Evolutionary conservation across 106 monocot genomes (phyloP), one percentile per base, ranked within the genome.

Genomic region (Allium fistulosum): DNA sequence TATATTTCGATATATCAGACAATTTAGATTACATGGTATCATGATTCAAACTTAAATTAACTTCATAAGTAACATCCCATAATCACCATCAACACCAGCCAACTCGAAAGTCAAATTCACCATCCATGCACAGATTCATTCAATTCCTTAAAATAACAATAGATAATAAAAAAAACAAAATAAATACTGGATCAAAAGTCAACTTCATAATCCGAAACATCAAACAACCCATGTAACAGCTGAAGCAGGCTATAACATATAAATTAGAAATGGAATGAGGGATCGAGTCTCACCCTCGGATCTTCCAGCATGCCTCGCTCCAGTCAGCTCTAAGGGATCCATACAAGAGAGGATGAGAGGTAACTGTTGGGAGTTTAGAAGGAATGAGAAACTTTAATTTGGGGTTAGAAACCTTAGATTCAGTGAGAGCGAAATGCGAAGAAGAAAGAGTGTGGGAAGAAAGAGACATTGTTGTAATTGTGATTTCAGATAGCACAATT

Each of bases 231-330:
- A 6, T 17, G 10, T 27, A 51, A 17, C 51, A 18, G n/a, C 27
- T 49, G 49, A 50, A 17, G 3, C 18, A 50, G 48, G 51, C 50
- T 2, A 37, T 37, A 37, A 37, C 37, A 37, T 37, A 2, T 37
- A 37, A 37, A 37, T 37, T 5, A 37, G 37, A 12, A 51, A 49
- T 15, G 13, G 18, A 48, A 55, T 46, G 2, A 3, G 6, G 46
- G 51, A 71, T 51, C 67, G 11, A 22, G 69, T 71, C 78, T 69
- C 57, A 79, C 79, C 79, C 8, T 13, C 63, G 45, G 27, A 74
- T 69, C 55, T 68, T 37, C 37, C 37, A 37, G 1, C 37, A 37
- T 37, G 37, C 2, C 68, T 46, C 26, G 49, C 53, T 15, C 13
- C 53, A 55, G 1, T 15, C 53, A 55, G 52, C 62, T 3, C 27